A percentile compares a stretch with the other conserved stretches of the same genome.
phyloP scores from a whole-genome alignment of 2,329 filamentous ascomycete species.

The Pestalotiopsis sp. region DNA sequence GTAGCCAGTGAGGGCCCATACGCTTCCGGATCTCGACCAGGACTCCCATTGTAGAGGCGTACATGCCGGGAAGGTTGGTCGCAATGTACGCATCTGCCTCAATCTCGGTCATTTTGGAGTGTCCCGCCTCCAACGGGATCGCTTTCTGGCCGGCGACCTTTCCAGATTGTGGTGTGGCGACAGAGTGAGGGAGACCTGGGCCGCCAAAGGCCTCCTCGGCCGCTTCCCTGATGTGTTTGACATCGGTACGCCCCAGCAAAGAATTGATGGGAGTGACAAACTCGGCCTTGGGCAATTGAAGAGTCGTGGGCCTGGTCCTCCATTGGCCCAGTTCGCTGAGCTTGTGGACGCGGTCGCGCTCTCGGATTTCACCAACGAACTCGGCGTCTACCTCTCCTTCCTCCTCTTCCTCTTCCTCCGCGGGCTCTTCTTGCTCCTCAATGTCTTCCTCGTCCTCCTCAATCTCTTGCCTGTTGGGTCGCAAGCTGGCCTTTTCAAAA shows the following conservation, averaged over 20 bases:
- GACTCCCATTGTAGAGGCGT: constrained; percentile 67
- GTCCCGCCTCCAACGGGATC: constrained; percentile 65
- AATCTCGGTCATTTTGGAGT: constrained; percentile 72
- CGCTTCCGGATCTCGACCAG: constrained; percentile 76
- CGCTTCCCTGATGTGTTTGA: constrained; percentile 73
- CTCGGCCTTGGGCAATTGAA: constrained; percentile 72
- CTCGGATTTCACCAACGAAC: constrained; percentile 27
- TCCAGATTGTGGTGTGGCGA: constrained; percentile 63
- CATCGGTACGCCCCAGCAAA: constrained; percentile 69
- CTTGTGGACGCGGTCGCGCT: constrained; percentile 66
- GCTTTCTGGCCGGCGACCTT: constrained; percentile 63
- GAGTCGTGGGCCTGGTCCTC: constrained; percentile 71
- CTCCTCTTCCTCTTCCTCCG: constrained; percentile 36
- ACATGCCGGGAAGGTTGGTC: constrained; percentile 70
- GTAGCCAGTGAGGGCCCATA: constrained; percentile 71
- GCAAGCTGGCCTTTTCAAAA: constrained; percentile 50
- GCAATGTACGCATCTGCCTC: constrained; percentile 75
- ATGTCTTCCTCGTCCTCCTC: constrained; percentile 37
- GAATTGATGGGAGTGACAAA: constrained; percentile 71
- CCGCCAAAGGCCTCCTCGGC: constrained; percentile 81
- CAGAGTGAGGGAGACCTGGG: constrained; percentile 72
- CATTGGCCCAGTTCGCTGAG: constrained; percentile 76
- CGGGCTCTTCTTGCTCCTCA: constrained; percentile 31
- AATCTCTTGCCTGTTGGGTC: constrained; percentile 30
- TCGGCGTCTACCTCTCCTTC: constrained; percentile 33